Conservation (phyloP, 2,329 filamentous ascomycete genomes). For the Ophiocordyceps unilateralis region DNA sequence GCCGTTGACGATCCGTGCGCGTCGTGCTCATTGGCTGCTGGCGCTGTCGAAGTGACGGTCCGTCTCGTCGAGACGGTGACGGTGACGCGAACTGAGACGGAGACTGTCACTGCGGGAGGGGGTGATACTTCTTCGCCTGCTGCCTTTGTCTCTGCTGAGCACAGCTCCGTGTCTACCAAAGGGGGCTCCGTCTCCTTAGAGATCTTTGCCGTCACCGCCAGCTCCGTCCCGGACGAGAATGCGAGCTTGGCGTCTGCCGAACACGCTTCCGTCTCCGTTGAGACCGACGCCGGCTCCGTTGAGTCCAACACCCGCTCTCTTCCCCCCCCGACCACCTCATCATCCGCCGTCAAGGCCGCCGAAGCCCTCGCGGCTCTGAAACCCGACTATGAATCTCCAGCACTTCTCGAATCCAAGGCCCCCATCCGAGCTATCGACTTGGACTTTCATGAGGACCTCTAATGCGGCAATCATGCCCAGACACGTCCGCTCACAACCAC, state of each 20-base stretch:
- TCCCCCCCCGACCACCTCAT: neutral
- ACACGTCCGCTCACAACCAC: neutral
- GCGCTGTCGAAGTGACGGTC: neutral
- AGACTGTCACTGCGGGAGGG: neutral
- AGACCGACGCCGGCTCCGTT: neutral
- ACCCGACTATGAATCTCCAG: neutral
- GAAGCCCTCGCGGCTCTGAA: neutral
- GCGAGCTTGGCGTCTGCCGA: neutral
- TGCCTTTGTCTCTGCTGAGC: no score
- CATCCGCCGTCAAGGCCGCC: neutral
- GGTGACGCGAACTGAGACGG: neutral
- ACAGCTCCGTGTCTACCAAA: neutral
- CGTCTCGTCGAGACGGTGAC: conserved; percentile 13
- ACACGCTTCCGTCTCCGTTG: neutral
- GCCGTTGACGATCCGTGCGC: conserved; percentile 8
- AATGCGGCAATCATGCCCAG: neutral
- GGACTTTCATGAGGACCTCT: neutral
- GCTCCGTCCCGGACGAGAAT: neutral
- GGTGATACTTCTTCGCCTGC: no score
- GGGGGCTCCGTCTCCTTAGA: neutral
- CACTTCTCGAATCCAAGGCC: neutral
- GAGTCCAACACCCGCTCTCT: no score
- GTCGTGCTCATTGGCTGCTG: conserved; percentile 5
- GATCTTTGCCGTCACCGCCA: neutral
- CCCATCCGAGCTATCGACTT: neutral